Conservation (phyloP, 768 basidiomycete species). For the Hericium rajendrae region DNA sequence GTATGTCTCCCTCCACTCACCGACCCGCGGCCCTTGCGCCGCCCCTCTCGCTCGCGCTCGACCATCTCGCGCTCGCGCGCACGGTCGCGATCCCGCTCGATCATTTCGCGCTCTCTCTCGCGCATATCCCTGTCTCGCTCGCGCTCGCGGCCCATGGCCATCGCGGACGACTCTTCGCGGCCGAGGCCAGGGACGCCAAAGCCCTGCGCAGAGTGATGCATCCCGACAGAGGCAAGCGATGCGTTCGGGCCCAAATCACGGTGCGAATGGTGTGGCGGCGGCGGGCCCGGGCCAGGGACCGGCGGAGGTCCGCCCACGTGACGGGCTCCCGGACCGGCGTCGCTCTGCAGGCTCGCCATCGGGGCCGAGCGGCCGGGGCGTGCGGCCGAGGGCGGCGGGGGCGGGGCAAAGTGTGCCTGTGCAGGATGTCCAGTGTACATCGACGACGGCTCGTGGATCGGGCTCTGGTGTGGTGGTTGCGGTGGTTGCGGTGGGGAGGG, state of each 20-base stretch:
- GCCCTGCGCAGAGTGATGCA: not conserved
- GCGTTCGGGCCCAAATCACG: constrained; percentile 7
- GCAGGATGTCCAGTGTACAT: constrained; percentile 20
- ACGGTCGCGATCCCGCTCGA: constrained; percentile 17
- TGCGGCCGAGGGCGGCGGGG: constrained; percentile 13
- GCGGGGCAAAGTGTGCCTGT: constrained; percentile 19
- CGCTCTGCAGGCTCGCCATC: constrained; percentile 23
- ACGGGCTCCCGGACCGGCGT: constrained; percentile 8
- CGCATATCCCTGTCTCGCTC: constrained; percentile 21
- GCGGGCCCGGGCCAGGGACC: constrained; percentile 10
- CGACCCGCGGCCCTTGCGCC: not conserved
- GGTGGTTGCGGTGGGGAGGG: constrained; percentile 9
- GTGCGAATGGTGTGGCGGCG: constrained; percentile 4
- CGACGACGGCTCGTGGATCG: constrained; percentile 19
- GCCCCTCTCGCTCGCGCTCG: constrained; percentile 3
- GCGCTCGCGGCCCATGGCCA: constrained; percentile 10
- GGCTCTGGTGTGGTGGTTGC: constrained; percentile 4
- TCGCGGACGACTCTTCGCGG: constrained; percentile 9
- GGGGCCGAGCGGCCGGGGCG: constrained; percentile 17
- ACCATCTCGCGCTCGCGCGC: constrained; percentile 17
- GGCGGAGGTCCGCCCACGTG: constrained; percentile 12
- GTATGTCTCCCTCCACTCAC: not conserved
- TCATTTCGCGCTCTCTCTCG: constrained; percentile 21
- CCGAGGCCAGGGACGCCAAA: not conserved
- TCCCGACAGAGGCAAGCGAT: constrained; percentile 2